Base-by-base conservation (phyloP, 2,329 filamentous ascomycete genomes). In the Fusarium verticillioides region DNA sequence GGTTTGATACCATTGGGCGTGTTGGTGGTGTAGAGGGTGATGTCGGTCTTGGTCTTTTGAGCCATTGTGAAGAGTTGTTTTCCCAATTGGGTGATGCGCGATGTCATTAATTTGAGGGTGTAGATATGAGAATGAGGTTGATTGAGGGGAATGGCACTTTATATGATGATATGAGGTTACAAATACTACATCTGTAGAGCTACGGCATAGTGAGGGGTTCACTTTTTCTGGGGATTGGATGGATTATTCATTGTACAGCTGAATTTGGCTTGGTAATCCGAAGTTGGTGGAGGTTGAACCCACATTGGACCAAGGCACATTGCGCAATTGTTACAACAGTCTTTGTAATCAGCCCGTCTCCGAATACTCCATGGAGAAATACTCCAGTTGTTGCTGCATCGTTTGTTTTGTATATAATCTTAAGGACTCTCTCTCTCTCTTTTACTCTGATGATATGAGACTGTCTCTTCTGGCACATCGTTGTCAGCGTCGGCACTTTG, bases 1-100 rank as follows among this genome's bases (percentile, higher is more conserved):
- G 94, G 89, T 82, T 97, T 97, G 87, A 96, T 93, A 72, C 95
- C 94, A 83, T 97, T 97, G 50, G 95, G 94, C 58, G 95, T 97
- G 78, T 91, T 88, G 18, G 89, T 87, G 18, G 94, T 97, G 85
- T 96, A 97, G 36, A 97, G 89, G 47, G 91, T 92, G 77, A 97
- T 94, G 75, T 93, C 86, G 10, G 92, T 82, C 70, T 80, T 78
- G 23, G 75, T 82, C 73, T 78, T 78, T 72, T 77, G 60, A 43
- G 79, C 74, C 79, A 81, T 81, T 15, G 54, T 77, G 72, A 75
- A 60, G 57, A 80, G 60, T 54, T 79, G 79, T 49, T 72, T 75
- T 71, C 72, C 73, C 21, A 79, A 63, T 42, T 77, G 72, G 34
- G 53, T 19, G 64, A 80, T 68, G 53, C 78, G 78, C 32, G 69